Evolutionary conservation across 164 flowering plant species (phyloP).

Genomic region (Tetrastigma voinierianum): DNA sequence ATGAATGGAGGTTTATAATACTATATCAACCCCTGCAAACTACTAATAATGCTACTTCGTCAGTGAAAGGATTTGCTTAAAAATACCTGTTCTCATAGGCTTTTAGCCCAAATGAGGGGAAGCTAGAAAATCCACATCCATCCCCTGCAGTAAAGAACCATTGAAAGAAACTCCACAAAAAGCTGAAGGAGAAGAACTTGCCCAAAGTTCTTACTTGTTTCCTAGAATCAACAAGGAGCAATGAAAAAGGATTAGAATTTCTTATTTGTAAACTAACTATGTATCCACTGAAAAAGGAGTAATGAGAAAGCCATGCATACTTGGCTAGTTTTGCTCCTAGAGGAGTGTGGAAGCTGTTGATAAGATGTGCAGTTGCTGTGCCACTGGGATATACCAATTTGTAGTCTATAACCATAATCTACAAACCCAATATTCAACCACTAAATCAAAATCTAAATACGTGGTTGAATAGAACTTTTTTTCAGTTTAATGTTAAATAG

Average conservation of each 20-base stretch:
- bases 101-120: constrained; percentile 43
- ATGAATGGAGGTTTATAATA: too few species aligned
- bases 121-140: constrained; percentile 41
- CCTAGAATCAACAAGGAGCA: constrained; percentile 14
- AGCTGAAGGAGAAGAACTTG: constrained; percentile 34
- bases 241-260: too few species aligned
- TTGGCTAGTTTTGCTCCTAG: constrained; percentile 43
- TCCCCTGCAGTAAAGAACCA: constrained; percentile 41
- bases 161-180: constrained; percentile 33
- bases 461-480: not conserved
- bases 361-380: constrained; percentile 52
- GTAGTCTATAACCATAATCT: constrained; percentile 48
- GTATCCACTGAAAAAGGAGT: too few species aligned
- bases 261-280: too few species aligned
- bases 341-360: constrained; percentile 58
- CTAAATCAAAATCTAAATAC: not conserved
- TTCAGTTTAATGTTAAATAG: too few species aligned
- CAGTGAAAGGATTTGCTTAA: too few species aligned
- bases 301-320: constrained; percentile 19
- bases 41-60: too few species aligned
- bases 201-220: constrained; percentile 34
- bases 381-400: constrained; percentile 52
- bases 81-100: constrained; percentile 28
- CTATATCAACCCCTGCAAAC: too few species aligned
- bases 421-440: not conserved